Base-by-base conservation (phyloP, 2,329 filamentous ascomycete genomes). In the Parastagonospora avenae region DNA sequence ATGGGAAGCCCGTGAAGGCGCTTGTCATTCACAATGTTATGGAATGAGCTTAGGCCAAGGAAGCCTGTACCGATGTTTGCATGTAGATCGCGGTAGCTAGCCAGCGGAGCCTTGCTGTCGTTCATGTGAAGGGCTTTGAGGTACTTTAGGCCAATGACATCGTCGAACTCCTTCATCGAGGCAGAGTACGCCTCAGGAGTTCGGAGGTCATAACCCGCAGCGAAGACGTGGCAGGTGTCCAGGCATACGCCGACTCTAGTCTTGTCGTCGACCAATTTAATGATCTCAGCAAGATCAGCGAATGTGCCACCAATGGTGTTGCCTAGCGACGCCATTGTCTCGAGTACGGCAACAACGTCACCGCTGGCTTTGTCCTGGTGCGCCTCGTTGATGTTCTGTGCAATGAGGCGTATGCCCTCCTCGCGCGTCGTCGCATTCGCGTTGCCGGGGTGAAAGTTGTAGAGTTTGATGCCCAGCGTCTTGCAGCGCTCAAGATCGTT, bases 31-130 rank as follows among this genome's bases (percentile, higher is more conserved):
- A 97, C 88, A 52, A 99, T 78, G 68, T 87, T 91, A 76, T 96
- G 91, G 74, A 99, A 99, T 2, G 92, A 90, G 16, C 90, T 84
- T 12, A 99, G 81, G 0, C 94, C 94, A 0, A 99, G 81, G 69
- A 95, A 99, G 1, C 94, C 94, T 0, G 92, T 95, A 24, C 94
- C 94, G 57, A 99, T 97, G 70, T 97, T 97, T 59, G 93, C 92
- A 74, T 99, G 94, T 2, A 97, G 77, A 71, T 99, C 94, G 35
- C 92, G 85, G 59, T 91, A 85, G 31, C 91, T 94, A 36, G 76
- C 80, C 28, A 96, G 80, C 0, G 94, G 93, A 0, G 92, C 91
- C 76, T 97, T 99, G 76, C 90, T 95, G 75, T 99, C 94, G 73
- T 99, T 99, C 36, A 99, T 63, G 73, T 99, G 94, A 48, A 97